A percentile compares a stretch with the other conserved stretches of the same genome.
phyloP scores from a whole-genome alignment of 2,329 filamentous ascomycete genomes.

The Venturia carpophila region DNA sequence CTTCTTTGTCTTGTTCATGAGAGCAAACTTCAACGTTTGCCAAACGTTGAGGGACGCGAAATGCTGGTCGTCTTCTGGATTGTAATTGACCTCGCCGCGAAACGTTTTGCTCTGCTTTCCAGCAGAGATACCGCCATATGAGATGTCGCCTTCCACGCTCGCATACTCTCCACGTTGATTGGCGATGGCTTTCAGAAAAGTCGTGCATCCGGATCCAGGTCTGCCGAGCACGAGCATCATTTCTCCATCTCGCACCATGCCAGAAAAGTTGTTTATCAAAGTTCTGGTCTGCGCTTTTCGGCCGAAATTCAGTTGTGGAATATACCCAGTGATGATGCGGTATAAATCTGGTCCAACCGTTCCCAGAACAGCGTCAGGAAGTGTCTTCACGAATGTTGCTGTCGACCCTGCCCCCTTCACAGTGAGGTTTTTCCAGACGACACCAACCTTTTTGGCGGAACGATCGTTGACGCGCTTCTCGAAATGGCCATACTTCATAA shows the following conservation, averaged over 20 bases:
- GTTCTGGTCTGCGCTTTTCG: conserved; percentile 45
- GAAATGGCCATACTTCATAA: conserved; percentile 66
- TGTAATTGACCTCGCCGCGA: conserved; percentile 61
- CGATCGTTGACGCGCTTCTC: conserved; percentile 61
- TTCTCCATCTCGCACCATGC: conserved; percentile 64
- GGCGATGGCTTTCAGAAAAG: conserved; percentile 60
- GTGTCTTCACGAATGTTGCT: conserved; percentile 53
- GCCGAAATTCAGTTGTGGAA: conserved; percentile 27
- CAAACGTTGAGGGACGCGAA: conserved; percentile 72
- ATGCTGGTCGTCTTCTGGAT: conserved; percentile 69
- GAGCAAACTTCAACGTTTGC: conserved; percentile 65
- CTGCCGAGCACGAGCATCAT: conserved; percentile 64
- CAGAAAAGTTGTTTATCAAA: conserved; percentile 57
- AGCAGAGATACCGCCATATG: conserved; percentile 48
- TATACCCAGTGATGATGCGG: conserved; percentile 45
- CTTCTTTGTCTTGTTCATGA: conserved; percentile 59
- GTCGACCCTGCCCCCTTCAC: conserved; percentile 55
- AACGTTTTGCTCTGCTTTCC: conserved; percentile 49
- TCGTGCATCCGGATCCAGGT: conserved; percentile 63
- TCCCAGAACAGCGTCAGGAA: conserved; percentile 39
- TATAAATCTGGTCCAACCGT: conserved; percentile 24
- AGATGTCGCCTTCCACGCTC: conserved; percentile 42
- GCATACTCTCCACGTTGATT: conserved; percentile 56
- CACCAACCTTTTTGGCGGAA: conserved; percentile 64
- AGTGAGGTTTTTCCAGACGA: conserved; percentile 57